Evolutionary conservation across 1,139 yeast species (phyloP).

Genomic region (Yamadazyma trypodendri): DNA sequence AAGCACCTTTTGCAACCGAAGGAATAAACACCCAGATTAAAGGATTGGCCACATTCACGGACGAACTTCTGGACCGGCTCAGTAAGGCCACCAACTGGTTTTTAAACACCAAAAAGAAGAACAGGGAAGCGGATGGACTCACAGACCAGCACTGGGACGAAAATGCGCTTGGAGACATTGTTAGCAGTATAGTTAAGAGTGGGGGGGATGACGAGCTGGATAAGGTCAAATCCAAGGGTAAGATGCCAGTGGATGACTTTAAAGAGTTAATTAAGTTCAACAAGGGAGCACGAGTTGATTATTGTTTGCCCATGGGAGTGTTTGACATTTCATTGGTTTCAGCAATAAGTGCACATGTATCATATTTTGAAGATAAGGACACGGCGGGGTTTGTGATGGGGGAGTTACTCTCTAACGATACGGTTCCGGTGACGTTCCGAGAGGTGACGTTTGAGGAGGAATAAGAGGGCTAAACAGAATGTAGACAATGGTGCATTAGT

Average conservation of each 20-base stretch:
- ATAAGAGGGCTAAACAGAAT: conserved; percentile 3
- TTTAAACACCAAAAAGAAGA: conserved; percentile 23
- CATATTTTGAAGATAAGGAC: conserved; percentile 85
- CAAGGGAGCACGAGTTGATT: conserved; percentile 76
- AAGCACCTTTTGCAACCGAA: conserved; percentile 55
- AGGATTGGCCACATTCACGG: conserved; percentile 40
- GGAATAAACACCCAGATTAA: conserved; percentile 46
- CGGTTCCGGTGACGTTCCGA: conserved; percentile 22
- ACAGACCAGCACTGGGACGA: conserved; percentile 29
- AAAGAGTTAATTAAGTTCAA: conserved; percentile 48
- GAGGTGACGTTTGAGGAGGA: conserved; percentile 22
- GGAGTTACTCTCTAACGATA: conserved; percentile 38
- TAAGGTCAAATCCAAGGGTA: conserved; percentile 7
- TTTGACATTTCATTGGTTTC: conserved; percentile 77
- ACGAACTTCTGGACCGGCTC: conserved; percentile 45
- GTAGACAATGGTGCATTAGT: no score
- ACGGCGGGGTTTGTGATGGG: conserved; percentile 75
- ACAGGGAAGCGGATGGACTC: conserved; percentile 12
- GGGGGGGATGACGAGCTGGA: conserved; percentile 19
- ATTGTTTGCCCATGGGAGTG: conserved; percentile 73
- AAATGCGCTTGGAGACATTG: conserved; percentile 46
- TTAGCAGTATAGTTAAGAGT: conserved; percentile 31
- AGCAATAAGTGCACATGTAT: conserved; percentile 83
- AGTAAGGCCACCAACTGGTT: conserved; percentile 47
- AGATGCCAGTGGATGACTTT: conserved; percentile 27